Percentiles rank a stretch among this genome's conserved stretches.
phyloP scores from a whole-genome alignment of 306 rosid species.

The Canavalia ensiformis region DNA sequence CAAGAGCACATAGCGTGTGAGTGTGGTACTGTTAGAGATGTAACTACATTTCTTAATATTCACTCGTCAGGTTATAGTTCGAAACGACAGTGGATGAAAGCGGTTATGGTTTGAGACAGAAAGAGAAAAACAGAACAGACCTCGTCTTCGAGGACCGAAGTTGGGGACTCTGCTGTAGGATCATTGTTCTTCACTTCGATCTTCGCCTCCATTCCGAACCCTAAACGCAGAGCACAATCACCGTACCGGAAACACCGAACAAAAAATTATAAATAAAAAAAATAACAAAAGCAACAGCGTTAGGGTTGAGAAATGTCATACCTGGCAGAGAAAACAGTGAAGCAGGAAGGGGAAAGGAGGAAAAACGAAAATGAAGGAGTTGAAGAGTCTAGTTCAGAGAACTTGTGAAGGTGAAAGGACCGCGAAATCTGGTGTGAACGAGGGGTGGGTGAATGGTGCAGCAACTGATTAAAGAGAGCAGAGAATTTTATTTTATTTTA shows the following conservation, averaged over 20 bases:
- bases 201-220: constrained; percentile 66
- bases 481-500: background rate
- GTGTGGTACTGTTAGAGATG: background rate
- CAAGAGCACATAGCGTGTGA: background rate
- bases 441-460: constrained; percentile 17
- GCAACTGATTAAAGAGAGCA: background rate
- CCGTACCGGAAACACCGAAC: background rate
- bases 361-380: background rate
- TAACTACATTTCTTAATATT: background rate
- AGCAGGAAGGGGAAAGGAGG: background rate
- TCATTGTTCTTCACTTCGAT: constrained; percentile 53
- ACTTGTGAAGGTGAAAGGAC: constrained; percentile 42
- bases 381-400: constrained; percentile 41
- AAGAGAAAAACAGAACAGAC: constrained; percentile 47
- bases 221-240: constrained; percentile 36
- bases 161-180: constrained; percentile 73
- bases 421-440: background rate
- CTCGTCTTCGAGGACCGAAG: constrained; percentile 89
- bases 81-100: background rate
- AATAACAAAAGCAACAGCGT: background rate
- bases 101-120: background rate
- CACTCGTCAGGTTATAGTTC: background rate
- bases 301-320: constrained; percentile 28
- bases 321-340: constrained; percentile 12
- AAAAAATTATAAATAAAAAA: background rate